Percentiles rank a stretch among this genome's conserved stretches.
These are phyloP conservation scores for Ogataea henricii DNA, from an alignment of 805 yeast species.

Conservation along the genomic window DNA sequence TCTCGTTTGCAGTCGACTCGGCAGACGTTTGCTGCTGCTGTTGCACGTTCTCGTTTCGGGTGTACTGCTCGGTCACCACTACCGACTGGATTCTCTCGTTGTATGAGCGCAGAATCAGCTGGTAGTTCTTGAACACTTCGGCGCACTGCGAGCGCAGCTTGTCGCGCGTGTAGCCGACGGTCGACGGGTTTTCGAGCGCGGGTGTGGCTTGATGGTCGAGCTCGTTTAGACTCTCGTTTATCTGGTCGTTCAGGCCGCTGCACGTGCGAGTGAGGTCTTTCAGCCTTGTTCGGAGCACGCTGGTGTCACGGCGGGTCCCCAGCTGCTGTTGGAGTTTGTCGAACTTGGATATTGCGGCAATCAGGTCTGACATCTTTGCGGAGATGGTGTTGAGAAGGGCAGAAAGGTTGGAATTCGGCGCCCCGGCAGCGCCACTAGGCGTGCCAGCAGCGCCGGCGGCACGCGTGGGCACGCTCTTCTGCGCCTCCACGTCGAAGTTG, in stretches of 20 bases:
- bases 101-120: slow-evolving; percentile 45
- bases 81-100: slow-evolving; percentile 49
- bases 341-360: slow-evolving; percentile 50
- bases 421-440: background rate
- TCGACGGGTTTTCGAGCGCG: slow-evolving; percentile 9
- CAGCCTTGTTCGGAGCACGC: slow-evolving; percentile 37
- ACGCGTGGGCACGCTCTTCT: slow-evolving; percentile 23
- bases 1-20: slow-evolving; percentile 13
- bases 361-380: slow-evolving; percentile 23
- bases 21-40: background rate
- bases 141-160: slow-evolving; percentile 59
- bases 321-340: slow-evolving; percentile 50
- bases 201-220: slow-evolving; percentile 11
- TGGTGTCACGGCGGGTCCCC: slow-evolving; percentile 54
- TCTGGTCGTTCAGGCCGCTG: slow-evolving; percentile 18
- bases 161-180: slow-evolving; percentile 44
- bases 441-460: background rate
- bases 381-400: slow-evolving; percentile 22
- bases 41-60: slow-evolving; percentile 17
- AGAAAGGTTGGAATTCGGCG: background rate
- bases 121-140: slow-evolving; percentile 50
- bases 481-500: slow-evolving; percentile 53
- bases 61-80: slow-evolving; percentile 33
- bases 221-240: slow-evolving; percentile 16
- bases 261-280: slow-evolving; percentile 26